Evolutionary conservation across 225 moss, liverwort and hornwort genomes (phyloP).

Genomic region (Climacium dendroides): DNA sequence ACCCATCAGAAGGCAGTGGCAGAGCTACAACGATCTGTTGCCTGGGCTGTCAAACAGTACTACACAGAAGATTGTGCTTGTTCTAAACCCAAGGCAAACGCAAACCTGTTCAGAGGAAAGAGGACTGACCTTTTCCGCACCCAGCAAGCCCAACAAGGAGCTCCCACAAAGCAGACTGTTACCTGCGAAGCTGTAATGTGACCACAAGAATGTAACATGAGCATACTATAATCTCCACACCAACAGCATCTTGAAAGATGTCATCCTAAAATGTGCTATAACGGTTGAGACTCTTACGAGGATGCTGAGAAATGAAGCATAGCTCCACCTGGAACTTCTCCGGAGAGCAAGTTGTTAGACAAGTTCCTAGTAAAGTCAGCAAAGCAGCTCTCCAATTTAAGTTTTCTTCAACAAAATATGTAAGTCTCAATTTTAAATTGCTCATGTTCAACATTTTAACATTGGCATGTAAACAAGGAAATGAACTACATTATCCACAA

Average conservation of each 20-base stretch:
- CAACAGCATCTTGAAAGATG: neutral
- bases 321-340: conserved; percentile 24
- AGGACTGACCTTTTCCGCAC: conserved; percentile 3
- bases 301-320: conserved; percentile 14
- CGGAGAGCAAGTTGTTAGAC: conserved; percentile 17
- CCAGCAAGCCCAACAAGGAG: conserved; percentile 9
- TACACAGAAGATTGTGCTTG: neutral
- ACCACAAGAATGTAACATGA: neutral
- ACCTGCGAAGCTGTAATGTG: conserved; percentile 12
- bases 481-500: neutral
- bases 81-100: neutral
- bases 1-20: neutral
- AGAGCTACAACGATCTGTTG: neutral
- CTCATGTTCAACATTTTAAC: neutral
- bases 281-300: conserved; percentile 12
- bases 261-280: neutral
- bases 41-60: neutral
- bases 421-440: neutral
- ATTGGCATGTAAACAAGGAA: neutral
- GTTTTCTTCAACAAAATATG: neutral
- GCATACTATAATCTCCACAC: neutral
- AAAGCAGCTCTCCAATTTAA: neutral
- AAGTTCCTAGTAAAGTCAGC: conserved; percentile 19
- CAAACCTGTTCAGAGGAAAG: neutral
- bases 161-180: conserved; percentile 22